Base-by-base conservation (phyloP, 345 rosid species). In the Angophora floribunda region DNA sequence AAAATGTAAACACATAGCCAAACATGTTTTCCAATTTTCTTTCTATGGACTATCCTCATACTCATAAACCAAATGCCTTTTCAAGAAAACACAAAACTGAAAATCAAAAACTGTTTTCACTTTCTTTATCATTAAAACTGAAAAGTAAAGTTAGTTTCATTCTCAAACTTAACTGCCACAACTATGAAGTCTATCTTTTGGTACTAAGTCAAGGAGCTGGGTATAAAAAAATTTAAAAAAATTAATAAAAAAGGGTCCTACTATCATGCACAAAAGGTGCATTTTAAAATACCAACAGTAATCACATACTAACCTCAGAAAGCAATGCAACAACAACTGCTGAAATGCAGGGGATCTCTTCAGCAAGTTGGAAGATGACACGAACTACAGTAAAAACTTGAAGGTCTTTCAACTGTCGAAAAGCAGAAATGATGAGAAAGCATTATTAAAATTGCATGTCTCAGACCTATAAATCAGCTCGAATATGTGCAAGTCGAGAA, bases 271-370 rank as follows among this genome's bases (percentile, higher is more conserved):
- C n/a, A 79, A 86, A 52, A 52, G 67, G n/a, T 44, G 26, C 44
- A 28, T 44, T 49, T 16, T 47, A 28, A 44, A 61, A 44, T 86
- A 70, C 14, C 50, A 86, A 57, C 51, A 15, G 41, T 82, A 16
- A 52, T 82, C 87, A 28, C 30, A 88, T 44, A 44, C 78, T 84
- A 93, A 98, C 99, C 93, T 98, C 99, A 86, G 99, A 93, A 91
- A 96, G 99, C 87, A 98, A 93, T 85, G 99, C 99, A 90, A 97
- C 96, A 17, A 98, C 99, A 87, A 97, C 97, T 75, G 99, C 99
- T 91, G 99, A 97, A 89, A 98, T 96, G 89, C 99, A 98, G 87
- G 99, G 99, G 87, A 97, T 98, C 93, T 98, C 99, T 85, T 97
- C 99, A 36, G 99, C 92, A 90, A 98, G 99, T 95, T 98, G 99